Evolutionary conservation across 2,329 filamentous ascomycete species (phyloP).

Genomic region (Penicillium sp.): DNA sequence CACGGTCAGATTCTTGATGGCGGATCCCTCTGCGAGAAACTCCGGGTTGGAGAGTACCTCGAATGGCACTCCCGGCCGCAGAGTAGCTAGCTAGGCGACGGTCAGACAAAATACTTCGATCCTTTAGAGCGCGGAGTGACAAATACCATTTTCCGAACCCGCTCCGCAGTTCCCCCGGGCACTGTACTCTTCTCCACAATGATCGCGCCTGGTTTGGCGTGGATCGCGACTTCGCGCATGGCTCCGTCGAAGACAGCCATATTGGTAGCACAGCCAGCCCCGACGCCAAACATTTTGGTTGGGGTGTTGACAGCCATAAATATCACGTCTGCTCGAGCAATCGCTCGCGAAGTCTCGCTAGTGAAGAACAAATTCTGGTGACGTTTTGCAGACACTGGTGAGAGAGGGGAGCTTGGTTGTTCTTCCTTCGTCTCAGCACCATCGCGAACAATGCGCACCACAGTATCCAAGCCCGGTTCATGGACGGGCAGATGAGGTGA

Average conservation of each 20-base stretch:
- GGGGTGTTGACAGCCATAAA: conserved; percentile 80
- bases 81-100: conserved; percentile 23
- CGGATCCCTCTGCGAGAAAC: conserved; percentile 78
- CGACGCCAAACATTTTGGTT: conserved; percentile 71
- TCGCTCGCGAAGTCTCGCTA: conserved; percentile 64
- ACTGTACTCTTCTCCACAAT: conserved; percentile 84
- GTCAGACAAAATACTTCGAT: conserved; percentile 9
- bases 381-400: conserved; percentile 43
- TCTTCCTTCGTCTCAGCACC: conserved; percentile 27
- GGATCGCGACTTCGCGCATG: conserved; percentile 67
- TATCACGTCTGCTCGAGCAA: conserved; percentile 72
- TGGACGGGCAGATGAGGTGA: conserved; percentile 74
- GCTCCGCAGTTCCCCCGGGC: conserved; percentile 73
- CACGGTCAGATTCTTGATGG: conserved; percentile 69
- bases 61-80: conserved; percentile 67
- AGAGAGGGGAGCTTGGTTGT: neutral
- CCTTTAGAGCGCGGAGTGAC: neutral
- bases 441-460: conserved; percentile 60
- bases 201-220: conserved; percentile 69
- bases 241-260: conserved; percentile 74
- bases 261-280: conserved; percentile 72
- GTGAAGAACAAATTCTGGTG: conserved; percentile 74
- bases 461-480: conserved; percentile 71
- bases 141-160: conserved; percentile 69
- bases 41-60: conserved; percentile 82